phyloP scores from a whole-genome alignment of 306 rosid species.

The Cucurbita ficifolia region DNA sequence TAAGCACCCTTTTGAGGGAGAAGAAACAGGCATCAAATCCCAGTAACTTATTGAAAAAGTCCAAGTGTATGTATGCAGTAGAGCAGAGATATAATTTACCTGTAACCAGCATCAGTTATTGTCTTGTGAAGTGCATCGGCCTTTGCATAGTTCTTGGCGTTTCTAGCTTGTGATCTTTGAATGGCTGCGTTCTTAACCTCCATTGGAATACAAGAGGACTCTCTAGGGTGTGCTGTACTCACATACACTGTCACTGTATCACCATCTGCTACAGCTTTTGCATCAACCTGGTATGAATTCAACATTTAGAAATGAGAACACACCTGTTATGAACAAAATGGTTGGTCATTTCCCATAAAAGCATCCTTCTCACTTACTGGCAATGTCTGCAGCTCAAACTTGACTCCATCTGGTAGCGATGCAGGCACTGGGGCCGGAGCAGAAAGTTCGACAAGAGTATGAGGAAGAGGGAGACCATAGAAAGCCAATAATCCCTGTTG shows the following conservation, averaged over 20 bases:
- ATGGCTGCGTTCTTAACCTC: slow-evolving; percentile 36
- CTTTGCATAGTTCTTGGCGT: slow-evolving; percentile 21
- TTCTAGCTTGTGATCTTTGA: slow-evolving; percentile 47
- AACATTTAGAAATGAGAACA: neutral
- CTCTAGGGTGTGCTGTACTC: slow-evolving; percentile 57
- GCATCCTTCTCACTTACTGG: slow-evolving; percentile 26
- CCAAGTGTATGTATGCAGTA: neutral
- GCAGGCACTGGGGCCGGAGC: slow-evolving; percentile 18
- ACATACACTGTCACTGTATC: slow-evolving; percentile 81
- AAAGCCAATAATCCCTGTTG: slow-evolving; percentile 49
- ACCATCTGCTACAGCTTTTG: slow-evolving; percentile 80
- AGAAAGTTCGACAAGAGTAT: slow-evolving; percentile 24
- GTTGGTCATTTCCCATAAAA: neutral
- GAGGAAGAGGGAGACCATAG: slow-evolving; percentile 53
- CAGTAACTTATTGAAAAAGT: neutral
- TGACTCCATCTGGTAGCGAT: slow-evolving; percentile 43
- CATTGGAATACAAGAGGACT: slow-evolving; percentile 43
- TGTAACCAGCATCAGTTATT: slow-evolving; percentile 64
- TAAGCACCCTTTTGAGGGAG: slow-evolving; percentile 30
- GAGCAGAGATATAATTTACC: slow-evolving; percentile 22
- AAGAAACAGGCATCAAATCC: neutral
- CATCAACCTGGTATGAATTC: slow-evolving; percentile 38
- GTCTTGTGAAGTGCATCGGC: slow-evolving; percentile 64
- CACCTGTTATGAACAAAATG: slow-evolving; percentile 7
- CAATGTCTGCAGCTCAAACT: slow-evolving; percentile 48